These are phyloP conservation scores for Hanseniaspora guilliermondii DNA, from an alignment of 805 yeast genomes.

Conservation along the genomic window DNA sequence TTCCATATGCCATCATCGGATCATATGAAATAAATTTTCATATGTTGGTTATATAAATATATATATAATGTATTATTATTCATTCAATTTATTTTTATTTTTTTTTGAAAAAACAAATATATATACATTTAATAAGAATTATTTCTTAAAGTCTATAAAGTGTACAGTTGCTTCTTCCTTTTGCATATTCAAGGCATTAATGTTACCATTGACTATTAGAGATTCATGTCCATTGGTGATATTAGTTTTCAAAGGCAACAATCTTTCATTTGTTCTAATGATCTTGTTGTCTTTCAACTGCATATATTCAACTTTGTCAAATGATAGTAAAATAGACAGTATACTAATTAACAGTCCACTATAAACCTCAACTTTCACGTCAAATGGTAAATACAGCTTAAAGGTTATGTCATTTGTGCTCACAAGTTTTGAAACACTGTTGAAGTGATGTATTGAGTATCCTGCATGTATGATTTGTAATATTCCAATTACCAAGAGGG, in stretches of 20 bases:
- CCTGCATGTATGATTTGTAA: slow-evolving; percentile 24
- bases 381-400: slow-evolving; percentile 20
- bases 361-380: slow-evolving; percentile 23
- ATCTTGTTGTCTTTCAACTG: slow-evolving; percentile 18
- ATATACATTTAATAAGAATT: slow-evolving; percentile 19
- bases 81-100: slow-evolving; percentile 16
- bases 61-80: too few relatives aligned
- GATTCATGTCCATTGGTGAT: slow-evolving; percentile 21
- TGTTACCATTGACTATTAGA: slow-evolving; percentile 14
- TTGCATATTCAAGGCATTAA: slow-evolving; percentile 23
- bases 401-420: background rate
- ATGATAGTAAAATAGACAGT: slow-evolving; percentile 21
- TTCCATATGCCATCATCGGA: too few relatives aligned
- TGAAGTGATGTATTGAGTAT: slow-evolving; percentile 27
- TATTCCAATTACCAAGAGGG: slow-evolving; percentile 10
- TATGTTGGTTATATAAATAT: too few relatives aligned
- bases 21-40: too few relatives aligned
- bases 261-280: slow-evolving; percentile 19
- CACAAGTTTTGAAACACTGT: slow-evolving; percentile 19
- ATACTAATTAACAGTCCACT: slow-evolving; percentile 21
- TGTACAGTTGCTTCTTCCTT: slow-evolving; percentile 23
- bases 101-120: slow-evolving; percentile 12
- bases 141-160: slow-evolving; percentile 20
- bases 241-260: slow-evolving; percentile 23
- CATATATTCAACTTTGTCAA: slow-evolving; percentile 19